Evolutionary conservation across 176 grass and related monocot genomes (phyloP).

Genomic region (Zoysia japonica): DNA sequence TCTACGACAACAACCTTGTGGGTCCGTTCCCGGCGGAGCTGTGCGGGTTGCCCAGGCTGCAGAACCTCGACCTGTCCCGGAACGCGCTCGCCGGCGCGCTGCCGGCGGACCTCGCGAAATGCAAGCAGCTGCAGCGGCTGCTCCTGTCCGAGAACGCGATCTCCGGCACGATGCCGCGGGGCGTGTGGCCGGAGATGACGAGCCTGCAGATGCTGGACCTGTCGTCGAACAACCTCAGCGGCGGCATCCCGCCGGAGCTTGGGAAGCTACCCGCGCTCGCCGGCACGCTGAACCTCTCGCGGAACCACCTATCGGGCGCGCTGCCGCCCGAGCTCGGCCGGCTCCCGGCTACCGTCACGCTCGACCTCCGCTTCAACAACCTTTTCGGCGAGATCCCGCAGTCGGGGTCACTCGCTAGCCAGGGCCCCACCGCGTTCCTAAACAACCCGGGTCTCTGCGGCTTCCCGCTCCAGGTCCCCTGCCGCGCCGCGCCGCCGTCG

Average conservation of each 20-base stretch:
- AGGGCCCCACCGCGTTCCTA: conserved; percentile 79
- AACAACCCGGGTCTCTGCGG: conserved; percentile 74
- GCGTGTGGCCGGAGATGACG: conserved; percentile 54
- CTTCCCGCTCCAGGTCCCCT: conserved; percentile 83
- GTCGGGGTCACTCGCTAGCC: conserved; percentile 67
- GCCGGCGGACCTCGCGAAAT: conserved; percentile 38
- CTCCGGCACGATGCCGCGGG: conserved; percentile 45
- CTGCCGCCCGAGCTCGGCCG: conserved; percentile 58
- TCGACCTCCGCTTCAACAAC: conserved; percentile 84
- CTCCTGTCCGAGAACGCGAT: conserved; percentile 43
- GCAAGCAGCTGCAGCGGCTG: conserved; percentile 62
- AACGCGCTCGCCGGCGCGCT: conserved; percentile 56
- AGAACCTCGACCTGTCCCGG: conserved; percentile 75
- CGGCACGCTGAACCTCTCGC: conserved; percentile 74
- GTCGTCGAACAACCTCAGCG: conserved; percentile 61
- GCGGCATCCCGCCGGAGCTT: conserved; percentile 59
- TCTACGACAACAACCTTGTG: conserved; percentile 67
- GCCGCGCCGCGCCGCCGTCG: conserved; percentile 41
- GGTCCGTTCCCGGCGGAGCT: conserved; percentile 47
- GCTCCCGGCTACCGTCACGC: conserved; percentile 67
- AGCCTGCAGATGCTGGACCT: conserved; percentile 74
- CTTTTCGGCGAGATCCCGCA: conserved; percentile 90
- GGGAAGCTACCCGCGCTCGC: conserved; percentile 57
- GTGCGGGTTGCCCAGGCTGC: conserved; percentile 61
- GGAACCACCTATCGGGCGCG: conserved; percentile 61